Base-by-base conservation (phyloP, 2,329 filamentous ascomycete genomes). In the Aspergillus brasiliensis region DNA sequence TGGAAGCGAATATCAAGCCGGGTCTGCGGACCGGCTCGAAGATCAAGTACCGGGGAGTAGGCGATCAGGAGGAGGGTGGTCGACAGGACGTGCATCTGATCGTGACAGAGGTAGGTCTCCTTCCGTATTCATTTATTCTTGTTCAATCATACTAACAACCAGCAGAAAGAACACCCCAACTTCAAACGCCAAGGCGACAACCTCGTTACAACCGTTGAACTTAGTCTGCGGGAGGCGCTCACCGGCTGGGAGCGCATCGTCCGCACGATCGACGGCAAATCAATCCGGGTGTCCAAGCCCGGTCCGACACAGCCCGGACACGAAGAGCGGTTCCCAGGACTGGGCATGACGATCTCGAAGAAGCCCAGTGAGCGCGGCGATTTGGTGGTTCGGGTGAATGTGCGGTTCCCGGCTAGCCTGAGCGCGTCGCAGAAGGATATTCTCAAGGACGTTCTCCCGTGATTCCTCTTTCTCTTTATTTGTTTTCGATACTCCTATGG, bases 41-140 rank as follows among this genome's bases (percentile, higher is more conserved):
- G 83, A 97, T 99, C 78, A 97, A 97, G 79, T 99, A 97, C 74
- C 91, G 91, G 72, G 92, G 94, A 44, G 93, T 99, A n/a, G 95
- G 95, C 10, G 95, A 99, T 77, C 93, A 98, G 75, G 92, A 97
- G 62, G 95, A 98, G 73, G 95, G 95, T 44, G 94, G 94, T 13
- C 91, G 92, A 60, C 95, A 99, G 76, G 95, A 99, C 77, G 78
- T 99, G 55, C 93, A 97, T 75, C 96, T 99, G 70, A 89, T 99
- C 60, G 86, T 99, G 21, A 90, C 92, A 77, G 94, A 97, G 89
- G 92, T 93, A 86, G 82, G 88, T 73, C 38, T 8, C 7, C 15
- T 15, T 17, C 5, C 38, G 10, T 19, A 51, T 40, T 5, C 28
- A 15, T 10, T 44, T 17, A 3, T 7, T 31, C 8, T 21, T 21